Evolutionary conservation across 179 eudicot genomes (phyloP).

Genomic region (Beta macrorhiza): DNA sequence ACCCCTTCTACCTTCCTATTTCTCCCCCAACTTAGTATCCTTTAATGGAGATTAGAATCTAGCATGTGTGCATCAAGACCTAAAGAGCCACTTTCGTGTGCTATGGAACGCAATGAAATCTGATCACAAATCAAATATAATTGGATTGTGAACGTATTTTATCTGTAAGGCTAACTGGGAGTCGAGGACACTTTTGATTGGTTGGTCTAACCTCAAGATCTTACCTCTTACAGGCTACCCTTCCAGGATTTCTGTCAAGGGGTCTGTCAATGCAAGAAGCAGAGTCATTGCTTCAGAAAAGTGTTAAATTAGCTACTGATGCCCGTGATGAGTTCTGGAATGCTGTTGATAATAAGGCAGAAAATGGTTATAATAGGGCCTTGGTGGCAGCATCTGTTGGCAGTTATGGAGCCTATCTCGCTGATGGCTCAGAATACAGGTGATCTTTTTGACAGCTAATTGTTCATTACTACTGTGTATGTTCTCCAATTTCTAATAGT

Average conservation of each 20-base stretch:
- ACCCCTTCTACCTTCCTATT: too few relatives aligned
- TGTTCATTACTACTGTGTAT: neutral
- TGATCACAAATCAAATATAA: neutral
- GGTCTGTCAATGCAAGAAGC: constrained; percentile 71
- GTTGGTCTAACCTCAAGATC: constrained; percentile 4
- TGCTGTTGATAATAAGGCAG: constrained; percentile 27
- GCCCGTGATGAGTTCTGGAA: constrained; percentile 83
- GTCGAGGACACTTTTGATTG: neutral
- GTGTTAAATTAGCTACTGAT: constrained; percentile 66
- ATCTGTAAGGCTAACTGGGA: neutral
- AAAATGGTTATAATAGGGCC: constrained; percentile 53
- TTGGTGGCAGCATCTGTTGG: constrained; percentile 91
- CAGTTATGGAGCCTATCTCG: constrained; percentile 93
- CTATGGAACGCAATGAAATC: neutral
- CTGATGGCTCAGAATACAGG: constrained; percentile 97
- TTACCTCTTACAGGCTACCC: constrained; percentile 50
- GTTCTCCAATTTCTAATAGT: neutral
- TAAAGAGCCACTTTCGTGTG: too few relatives aligned
- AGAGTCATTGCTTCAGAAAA: constrained; percentile 57
- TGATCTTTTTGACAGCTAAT: constrained; percentile 10
- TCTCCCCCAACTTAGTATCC: too few relatives aligned
- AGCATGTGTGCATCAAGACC: too few relatives aligned
- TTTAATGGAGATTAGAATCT: too few relatives aligned
- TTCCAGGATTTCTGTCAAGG: constrained; percentile 79
- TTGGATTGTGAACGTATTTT: neutral